phyloP scores from a whole-genome alignment of 2,329 filamentous ascomycete genomes.

The Cercospora brassicicola region DNA sequence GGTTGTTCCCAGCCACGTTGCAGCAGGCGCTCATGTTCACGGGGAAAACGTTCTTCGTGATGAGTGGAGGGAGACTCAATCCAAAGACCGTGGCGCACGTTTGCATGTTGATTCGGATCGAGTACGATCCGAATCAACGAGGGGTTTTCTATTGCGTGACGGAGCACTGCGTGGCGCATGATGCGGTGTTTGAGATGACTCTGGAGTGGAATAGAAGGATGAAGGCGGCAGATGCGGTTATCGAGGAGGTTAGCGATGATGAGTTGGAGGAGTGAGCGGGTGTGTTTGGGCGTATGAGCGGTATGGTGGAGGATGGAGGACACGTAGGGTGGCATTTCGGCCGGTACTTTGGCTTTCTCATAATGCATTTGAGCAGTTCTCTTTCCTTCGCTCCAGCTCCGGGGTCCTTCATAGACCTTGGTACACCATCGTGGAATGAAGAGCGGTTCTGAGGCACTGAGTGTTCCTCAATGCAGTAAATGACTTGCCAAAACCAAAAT shows the following conservation, averaged over 20 bases:
- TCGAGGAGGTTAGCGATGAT: background rate
- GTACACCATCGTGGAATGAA: background rate
- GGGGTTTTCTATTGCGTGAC: background rate
- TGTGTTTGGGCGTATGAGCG: too few relatives aligned
- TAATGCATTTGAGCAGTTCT: background rate
- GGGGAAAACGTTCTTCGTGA: background rate
- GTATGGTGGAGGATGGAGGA: too few relatives aligned
- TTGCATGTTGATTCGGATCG: background rate
- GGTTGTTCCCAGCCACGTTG: background rate
- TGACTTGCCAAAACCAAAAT: too few relatives aligned
- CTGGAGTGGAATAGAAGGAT: background rate
- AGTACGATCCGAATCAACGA: background rate
- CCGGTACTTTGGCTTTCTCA: background rate
- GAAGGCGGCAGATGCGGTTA: background rate
- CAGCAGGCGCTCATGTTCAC: background rate
- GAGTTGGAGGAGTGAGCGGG: background rate
- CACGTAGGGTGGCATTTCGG: background rate
- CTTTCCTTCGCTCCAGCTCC: background rate
- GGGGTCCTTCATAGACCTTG: background rate
- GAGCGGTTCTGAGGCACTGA: background rate
- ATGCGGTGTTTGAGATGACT: constrained; percentile 1
- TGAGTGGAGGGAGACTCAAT: background rate
- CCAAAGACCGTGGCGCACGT: background rate
- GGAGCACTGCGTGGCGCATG: background rate
- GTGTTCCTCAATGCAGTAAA: too few relatives aligned